These are phyloP conservation scores for Cryptococcus sp. DNA, from an alignment of 1,284 basidiomycete species.

Conservation along the genomic window DNA sequence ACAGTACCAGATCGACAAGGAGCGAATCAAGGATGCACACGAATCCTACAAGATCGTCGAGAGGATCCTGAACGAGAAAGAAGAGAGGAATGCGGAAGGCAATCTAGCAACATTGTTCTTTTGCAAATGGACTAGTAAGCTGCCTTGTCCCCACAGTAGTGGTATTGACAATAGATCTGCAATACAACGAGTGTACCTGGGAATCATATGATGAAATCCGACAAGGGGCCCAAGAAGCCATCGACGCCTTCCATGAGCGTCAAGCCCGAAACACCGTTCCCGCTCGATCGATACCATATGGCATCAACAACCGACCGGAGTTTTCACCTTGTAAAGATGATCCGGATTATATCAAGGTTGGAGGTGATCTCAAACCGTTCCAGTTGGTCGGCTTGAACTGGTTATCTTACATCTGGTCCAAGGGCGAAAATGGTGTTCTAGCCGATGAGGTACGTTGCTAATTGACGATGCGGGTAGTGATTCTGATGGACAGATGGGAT, in stretches of 20 bases:
- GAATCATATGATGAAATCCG: conserved; percentile 70
- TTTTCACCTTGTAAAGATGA: conserved; percentile 87
- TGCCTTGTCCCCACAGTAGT: neutral
- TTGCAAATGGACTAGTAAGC: conserved; percentile 81
- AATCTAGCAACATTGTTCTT: conserved; percentile 69
- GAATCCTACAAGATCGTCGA: conserved; percentile 91
- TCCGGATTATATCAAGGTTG: conserved; percentile 81
- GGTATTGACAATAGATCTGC: conserved; percentile 55
- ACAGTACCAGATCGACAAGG: conserved; percentile 79
- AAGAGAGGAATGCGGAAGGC: conserved; percentile 57
- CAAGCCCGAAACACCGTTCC: conserved; percentile 79
- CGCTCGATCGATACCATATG: conserved; percentile 72
- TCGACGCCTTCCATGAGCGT: conserved; percentile 74
- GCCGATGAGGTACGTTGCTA: conserved; percentile 90
- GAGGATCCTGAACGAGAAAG: conserved; percentile 80
- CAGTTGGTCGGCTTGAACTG: conserved; percentile 97
- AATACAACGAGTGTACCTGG: conserved; percentile 97
- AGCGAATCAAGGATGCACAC: conserved; percentile 81
- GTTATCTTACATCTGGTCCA: conserved; percentile 93
- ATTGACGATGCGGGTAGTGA: too few relatives aligned
- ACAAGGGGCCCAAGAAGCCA: conserved; percentile 55
- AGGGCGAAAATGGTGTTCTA: conserved; percentile 93
- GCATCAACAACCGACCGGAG: conserved; percentile 65
- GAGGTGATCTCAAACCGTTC: conserved; percentile 92
- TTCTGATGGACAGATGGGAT: conserved; percentile 70